These are phyloP conservation scores for Fistulifera solaris DNA, from an alignment of 108 stramenopile species.

Conservation along the genomic window DNA sequence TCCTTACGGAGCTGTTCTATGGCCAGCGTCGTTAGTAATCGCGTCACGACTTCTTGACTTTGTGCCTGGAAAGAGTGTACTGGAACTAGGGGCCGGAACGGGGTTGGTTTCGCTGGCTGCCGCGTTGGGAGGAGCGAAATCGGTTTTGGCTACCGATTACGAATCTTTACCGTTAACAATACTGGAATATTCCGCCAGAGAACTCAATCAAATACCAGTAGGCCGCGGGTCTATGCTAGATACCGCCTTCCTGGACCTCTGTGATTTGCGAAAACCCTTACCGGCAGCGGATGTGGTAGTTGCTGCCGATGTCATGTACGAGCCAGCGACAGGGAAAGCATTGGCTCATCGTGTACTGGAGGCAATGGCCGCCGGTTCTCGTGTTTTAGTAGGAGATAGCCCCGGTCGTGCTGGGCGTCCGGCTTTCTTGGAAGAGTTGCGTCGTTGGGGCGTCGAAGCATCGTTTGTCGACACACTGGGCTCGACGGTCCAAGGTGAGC, in stretches of 20 bases:
- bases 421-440: constrained; percentile 40
- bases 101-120: constrained; percentile 45
- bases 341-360: constrained; percentile 40
- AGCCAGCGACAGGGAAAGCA: constrained; percentile 49
- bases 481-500: constrained; percentile 35
- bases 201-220: constrained; percentile 10
- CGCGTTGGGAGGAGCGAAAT: constrained; percentile 26
- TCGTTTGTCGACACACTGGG: constrained; percentile 32
- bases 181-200: constrained; percentile 25
- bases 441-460: constrained; percentile 22
- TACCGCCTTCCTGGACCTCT: constrained; percentile 28
- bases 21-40: constrained; percentile 52
- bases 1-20: constrained; percentile 49
- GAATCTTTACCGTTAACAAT: constrained; percentile 38
- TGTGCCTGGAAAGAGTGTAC: constrained; percentile 8
- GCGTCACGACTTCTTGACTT: constrained; percentile 27
- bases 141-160: constrained; percentile 54
- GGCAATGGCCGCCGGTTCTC: constrained; percentile 34
- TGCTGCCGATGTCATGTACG: constrained; percentile 65
- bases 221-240: constrained; percentile 13
- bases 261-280: constrained; percentile 21
- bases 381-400: constrained; percentile 45
- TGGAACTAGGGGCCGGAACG: constrained; percentile 58
- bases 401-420: constrained; percentile 52
- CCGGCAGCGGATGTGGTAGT: constrained; percentile 35